Base-by-base conservation (phyloP, 306 rosid species). In the Fagus crenata region DNA sequence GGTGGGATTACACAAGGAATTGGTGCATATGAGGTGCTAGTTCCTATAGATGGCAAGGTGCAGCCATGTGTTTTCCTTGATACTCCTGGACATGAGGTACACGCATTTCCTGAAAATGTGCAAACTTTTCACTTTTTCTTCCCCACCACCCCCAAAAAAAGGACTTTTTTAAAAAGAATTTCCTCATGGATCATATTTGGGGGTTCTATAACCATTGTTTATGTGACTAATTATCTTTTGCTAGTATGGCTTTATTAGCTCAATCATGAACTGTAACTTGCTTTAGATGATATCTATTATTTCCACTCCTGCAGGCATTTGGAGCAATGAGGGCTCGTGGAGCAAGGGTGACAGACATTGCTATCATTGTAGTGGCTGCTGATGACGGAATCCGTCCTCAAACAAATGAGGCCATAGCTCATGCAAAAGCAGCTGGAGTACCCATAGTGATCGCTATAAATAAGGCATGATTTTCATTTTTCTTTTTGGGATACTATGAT, bases 241-340 rank as follows among this genome's bases (percentile, higher is more conserved):
- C 31, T 53, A 74, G 63, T 69, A 46, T 69, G 67, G 63, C 28
- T 28, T 71, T 73, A 39, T 75, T 74, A 53, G 72, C 75, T 73
- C 31, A 70, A 58, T 54, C 46, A 32, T 78, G 75, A 71, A 77
- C 60, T 76, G 18, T 64, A 76, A 74, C 77, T 63, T 49, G 54
- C 51, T 61, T 63, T 81, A 55, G 75, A 78, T 81, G 82, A 87
- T 85, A 80, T 85, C 61, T 75, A 67, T 69, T 83, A 67, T 73
- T 70, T 81, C 78, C 36, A 7, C 76, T 83, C 76, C 37, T 89
- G 83, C 83, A 95, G 99, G 99, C 99, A 54, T 95, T 95, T 87
- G 99, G 99, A 79, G 99, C 99, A 71, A 95, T 95, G 99, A 95
- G 99, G 89, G 99, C 99, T 75, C 97, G 99, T 74, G 99, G 99